Evolutionary conservation across 768 basidiomycete species (phyloP), one percentile per base, ranked within the genome.

Genomic region (Mycena rebaudengoi): DNA sequence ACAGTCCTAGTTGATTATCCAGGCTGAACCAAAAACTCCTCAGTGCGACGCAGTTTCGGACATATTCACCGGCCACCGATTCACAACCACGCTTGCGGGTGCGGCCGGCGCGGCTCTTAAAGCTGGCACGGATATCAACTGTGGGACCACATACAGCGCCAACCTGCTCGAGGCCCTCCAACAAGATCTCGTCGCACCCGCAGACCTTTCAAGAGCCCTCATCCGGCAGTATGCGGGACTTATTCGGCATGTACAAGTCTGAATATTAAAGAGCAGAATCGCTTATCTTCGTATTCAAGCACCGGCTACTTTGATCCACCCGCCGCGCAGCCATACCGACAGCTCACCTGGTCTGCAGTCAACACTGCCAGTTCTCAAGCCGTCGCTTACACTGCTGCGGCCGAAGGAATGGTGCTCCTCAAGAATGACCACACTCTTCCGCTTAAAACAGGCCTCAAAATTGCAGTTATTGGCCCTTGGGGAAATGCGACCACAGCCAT

Each of bases 371-470:
- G 70, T 8, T 80, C 86, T 1, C 84, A 84, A 62, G 68, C 77
- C 18, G 78, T 88, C 14, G 86, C 86, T 3, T 75, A 84, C 68
- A 76, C 78, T 52, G 85, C 83, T 26, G 86, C 86, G 4, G 73
- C 82, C 5, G 84, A 86, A 69, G 85, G 86, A 21, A 80, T 87
- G 4, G 86, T 86, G 18, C 77, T 90, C 7, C 76, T 90, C 16
- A 90, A 90, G 78, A 91, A 90, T 68, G 86, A 88, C 59, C 84
- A 83, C 14, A 82, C 80, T 7, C 76, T 91, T 3, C 89, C 89
- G 3, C 76, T 90, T 41, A 68, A 70, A 0, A 76, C 76, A 2
- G 71, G 82, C 58, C 84, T 81, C 57, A 84, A 78, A 8, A 71
- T 91, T 18, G 88, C 86, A 8, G 69, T 90, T 40, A 79, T 90